phyloP scores from a whole-genome alignment of 805 yeast species.

The baker's yeast (Saccharomyces cerevisiae) region DNA sequence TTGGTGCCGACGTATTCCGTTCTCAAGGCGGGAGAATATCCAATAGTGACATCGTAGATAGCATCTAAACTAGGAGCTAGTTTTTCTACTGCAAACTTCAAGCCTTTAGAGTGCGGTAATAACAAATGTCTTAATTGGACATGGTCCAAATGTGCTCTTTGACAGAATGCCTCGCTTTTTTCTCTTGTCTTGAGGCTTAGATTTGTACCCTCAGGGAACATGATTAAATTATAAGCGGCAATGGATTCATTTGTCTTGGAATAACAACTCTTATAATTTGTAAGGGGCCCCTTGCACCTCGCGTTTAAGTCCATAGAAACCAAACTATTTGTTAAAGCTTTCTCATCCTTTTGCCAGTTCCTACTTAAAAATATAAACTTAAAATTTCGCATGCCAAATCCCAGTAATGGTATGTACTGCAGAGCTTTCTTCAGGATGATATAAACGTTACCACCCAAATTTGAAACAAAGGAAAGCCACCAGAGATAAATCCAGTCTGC shows the following conservation, averaged over 20 bases:
- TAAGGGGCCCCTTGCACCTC: slow-evolving; percentile 45
- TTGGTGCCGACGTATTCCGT: slow-evolving; percentile 67
- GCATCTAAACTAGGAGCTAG: slow-evolving; percentile 45
- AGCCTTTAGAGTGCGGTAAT: slow-evolving; percentile 75
- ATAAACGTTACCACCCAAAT: slow-evolving; percentile 55
- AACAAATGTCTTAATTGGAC: slow-evolving; percentile 46
- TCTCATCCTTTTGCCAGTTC: slow-evolving; percentile 66
- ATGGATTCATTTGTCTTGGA: not conserved
- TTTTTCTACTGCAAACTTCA: slow-evolving; percentile 52
- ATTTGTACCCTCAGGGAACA: slow-evolving; percentile 93
- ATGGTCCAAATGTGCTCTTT: slow-evolving; percentile 38
- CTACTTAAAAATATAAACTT: slow-evolving; percentile 73
- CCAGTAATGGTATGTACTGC: slow-evolving; percentile 60
- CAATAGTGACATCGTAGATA: slow-evolving; percentile 74
- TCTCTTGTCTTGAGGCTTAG: slow-evolving; percentile 53
- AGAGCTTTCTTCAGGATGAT: slow-evolving; percentile 74
- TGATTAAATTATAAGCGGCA: slow-evolving; percentile 52
- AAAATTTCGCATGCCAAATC: slow-evolving; percentile 75
- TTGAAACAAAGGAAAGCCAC: slow-evolving; percentile 68
- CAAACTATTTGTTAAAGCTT: slow-evolving; percentile 46
- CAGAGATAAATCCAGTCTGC: slow-evolving; percentile 88
- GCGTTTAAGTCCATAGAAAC: slow-evolving; percentile 49
- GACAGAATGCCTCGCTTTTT: slow-evolving; percentile 49
- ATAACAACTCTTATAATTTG: slow-evolving; percentile 14
- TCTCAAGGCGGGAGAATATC: slow-evolving; percentile 57